Evolutionary conservation across 257 asterid species (phyloP).

Genomic region (Thymus mandschuricus): DNA sequence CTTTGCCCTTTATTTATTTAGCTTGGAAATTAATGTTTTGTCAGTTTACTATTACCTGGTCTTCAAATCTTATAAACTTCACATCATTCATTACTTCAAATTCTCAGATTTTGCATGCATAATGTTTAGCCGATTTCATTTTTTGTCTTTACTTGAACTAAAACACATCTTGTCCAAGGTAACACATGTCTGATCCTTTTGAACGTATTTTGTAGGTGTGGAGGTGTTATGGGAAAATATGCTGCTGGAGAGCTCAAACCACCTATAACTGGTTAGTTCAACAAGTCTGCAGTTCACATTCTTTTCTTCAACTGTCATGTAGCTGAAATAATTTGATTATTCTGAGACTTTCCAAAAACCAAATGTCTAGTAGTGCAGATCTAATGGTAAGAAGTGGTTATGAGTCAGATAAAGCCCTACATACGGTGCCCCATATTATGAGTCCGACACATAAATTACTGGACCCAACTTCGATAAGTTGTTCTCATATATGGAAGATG

Average conservation of each 20-base stretch:
- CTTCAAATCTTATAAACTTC: neutral
- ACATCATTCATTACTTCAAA: too few species aligned
- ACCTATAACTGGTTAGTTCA: constrained; percentile 78
- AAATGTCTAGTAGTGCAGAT: neutral
- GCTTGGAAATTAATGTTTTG: too few species aligned
- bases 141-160: constrained; percentile 1
- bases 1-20: too few species aligned
- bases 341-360: neutral
- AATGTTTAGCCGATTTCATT: constrained; percentile 20
- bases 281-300: neutral
- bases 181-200: constrained; percentile 27
- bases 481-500: neutral
- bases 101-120: neutral
- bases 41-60: neutral
- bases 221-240: constrained; percentile 99
- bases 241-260: constrained; percentile 99
- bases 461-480: neutral
- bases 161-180: neutral
- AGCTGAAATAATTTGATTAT: neutral
- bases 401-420: neutral
- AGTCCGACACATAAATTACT: neutral
- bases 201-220: constrained; percentile 69
- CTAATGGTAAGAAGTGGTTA: neutral
- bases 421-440: neutral
- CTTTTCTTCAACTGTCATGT: constrained; percentile 15